Evolutionary conservation across 306 rosid species (phyloP).

Genomic region (Inga laurina): DNA sequence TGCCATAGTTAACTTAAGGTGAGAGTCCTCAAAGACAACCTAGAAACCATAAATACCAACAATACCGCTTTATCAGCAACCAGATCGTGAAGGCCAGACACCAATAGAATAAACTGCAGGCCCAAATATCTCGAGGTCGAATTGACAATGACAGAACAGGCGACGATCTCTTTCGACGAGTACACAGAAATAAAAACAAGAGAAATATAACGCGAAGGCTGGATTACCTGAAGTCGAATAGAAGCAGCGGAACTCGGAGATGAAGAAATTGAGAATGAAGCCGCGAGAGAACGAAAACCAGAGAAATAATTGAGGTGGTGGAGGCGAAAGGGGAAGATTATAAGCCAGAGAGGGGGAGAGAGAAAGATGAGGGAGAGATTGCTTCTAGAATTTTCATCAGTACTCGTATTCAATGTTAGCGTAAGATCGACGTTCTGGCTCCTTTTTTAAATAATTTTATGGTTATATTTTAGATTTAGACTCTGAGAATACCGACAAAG

Average conservation of each 20-base stretch:
- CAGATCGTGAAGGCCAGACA: constrained; percentile 32
- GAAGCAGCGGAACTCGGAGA: not conserved
- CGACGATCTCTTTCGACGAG: not conserved
- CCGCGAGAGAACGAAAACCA: not conserved
- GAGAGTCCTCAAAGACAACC: not conserved
- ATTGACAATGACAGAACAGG: constrained; percentile 8
- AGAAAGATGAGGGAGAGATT: not conserved
- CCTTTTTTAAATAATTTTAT: not conserved
- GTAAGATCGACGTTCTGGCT: constrained; percentile 39
- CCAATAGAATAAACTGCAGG: not conserved
- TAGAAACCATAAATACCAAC: not conserved
- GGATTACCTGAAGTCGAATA: constrained; percentile 1
- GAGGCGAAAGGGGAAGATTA: constrained; percentile 15
- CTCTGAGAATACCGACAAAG: not conserved
- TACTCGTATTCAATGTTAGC: constrained; percentile 37
- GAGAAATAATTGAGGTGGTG: not conserved
- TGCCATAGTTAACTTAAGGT: constrained; percentile 51
- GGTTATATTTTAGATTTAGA: not conserved
- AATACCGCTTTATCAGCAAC: constrained; percentile 5
- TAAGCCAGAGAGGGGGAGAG: not conserved
- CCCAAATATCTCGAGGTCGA: not conserved
- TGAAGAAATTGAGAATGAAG: not conserved
- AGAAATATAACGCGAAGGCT: not conserved
- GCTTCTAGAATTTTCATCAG: constrained; percentile 57
- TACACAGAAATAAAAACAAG: not conserved